Evolutionary conservation across 1,284 basidiomycete species (phyloP).

Genomic region (Ganoderma multipileum): DNA sequence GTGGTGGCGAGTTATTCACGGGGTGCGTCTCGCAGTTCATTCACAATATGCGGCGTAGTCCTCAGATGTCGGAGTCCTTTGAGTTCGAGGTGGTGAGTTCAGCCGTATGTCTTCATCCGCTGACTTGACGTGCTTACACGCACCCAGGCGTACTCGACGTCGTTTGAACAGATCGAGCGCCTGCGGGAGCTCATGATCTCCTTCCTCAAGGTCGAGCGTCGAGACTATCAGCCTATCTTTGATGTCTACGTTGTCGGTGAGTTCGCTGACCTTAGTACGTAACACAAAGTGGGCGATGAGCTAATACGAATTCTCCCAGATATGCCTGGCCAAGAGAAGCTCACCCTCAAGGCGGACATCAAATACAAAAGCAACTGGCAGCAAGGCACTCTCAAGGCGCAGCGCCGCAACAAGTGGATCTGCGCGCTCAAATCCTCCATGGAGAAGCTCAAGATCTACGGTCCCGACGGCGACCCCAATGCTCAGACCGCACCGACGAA

Average conservation of each 20-base stretch:
- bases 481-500: constrained; percentile 57
- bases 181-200: constrained; percentile 84
- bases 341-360: constrained; percentile 84
- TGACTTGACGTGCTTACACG: background rate
- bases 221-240: constrained; percentile 79
- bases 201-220: constrained; percentile 74
- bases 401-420: constrained; percentile 91
- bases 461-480: constrained; percentile 74
- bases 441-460: constrained; percentile 76
- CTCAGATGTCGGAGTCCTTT: constrained; percentile 77
- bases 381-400: constrained; percentile 77
- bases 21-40: constrained; percentile 57
- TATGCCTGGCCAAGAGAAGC: constrained; percentile 83
- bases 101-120: no score
- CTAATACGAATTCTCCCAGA: constrained; percentile 52
- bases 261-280: constrained; percentile 28
- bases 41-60: constrained; percentile 75
- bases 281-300: background rate
- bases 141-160: constrained; percentile 66
- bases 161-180: constrained; percentile 84
- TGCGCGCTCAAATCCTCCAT: constrained; percentile 84
- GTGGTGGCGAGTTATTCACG: background rate
- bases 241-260: constrained; percentile 71
- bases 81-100: constrained; percentile 72
- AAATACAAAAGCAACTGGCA: constrained; percentile 93